Evolutionary conservation across 2,329 filamentous ascomycete species (phyloP), one percentile per base, ranked within the genome.

Genomic region (Thyridium curvatum): DNA sequence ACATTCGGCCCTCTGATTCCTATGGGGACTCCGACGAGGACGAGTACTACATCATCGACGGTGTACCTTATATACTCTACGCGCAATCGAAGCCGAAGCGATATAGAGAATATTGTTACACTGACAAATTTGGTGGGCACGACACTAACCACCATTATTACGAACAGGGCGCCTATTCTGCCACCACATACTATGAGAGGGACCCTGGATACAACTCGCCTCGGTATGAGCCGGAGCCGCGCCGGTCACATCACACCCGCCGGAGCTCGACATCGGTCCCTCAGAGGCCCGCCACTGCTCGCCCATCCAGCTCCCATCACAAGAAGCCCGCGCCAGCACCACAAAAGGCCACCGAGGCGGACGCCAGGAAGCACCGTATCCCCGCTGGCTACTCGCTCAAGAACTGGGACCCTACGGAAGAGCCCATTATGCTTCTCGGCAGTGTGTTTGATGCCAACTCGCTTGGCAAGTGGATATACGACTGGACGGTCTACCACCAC

Each of bases 371-470:
- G 58, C 84, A 86, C 55, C 76, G 79, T 43, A 96, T 98, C 41
- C 90, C 93, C 2, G 64, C 80, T 2, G 91, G 93, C 46, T 98
- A 94, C 69, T 94, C 88, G 18, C 80, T 91, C 58, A 97, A 97
- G 74, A 94, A 97, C 69, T 97, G 93, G 93, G 93, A 98, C 59
- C 91, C 91, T 1, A 82, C 79, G 18, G 91, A 97, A 69, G 82
- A 89, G 51, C 93, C 93, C 37, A 96, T 98, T 59, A 82, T 96
- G 58, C 77, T 98, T 18, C 75, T 97, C 16, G 93, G 93, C 37
- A 94, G 87, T 57, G 93, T 97, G 41, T 97, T 97, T 56, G 93
- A 97, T 58, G 87, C 91, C 56, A 96, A 97, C 74, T 95, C 88
- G 18, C 75, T 98, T 21, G 93, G 93, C 55, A 96, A 96, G 67